Base-by-base conservation (phyloP, 805 yeast species). In the Candida krabiensis region DNA sequence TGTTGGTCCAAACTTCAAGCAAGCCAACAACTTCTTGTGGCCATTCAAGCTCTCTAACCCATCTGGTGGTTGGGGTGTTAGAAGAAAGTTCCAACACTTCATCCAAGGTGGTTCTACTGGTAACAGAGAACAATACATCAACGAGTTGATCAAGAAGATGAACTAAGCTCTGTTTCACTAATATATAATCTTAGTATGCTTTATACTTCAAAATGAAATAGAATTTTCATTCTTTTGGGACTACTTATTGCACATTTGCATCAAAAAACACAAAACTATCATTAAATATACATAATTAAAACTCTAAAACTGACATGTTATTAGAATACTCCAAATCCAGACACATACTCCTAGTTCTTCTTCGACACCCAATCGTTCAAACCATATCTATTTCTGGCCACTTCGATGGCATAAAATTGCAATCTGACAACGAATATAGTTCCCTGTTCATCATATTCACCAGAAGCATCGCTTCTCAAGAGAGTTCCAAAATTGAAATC, bases 31-130 rank as follows among this genome's bases (percentile, higher is more conserved):
- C 95, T 88, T 88, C 82, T 80, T 88, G 75, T 87, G 95, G 95
- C 96, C 96, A 77, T 88, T 88, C 91, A 81, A 86, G 79, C 81
- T 88, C 70, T 86, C 96, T 62, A 86, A 85, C 83, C 96, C 96
- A 74, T 79, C 80, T 72, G 96, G 96, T 76, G 96, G 96, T 73
- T 88, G 95, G 96, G 91, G 95, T 79, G 86, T 86, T 58, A 77
- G 82, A 73, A 88, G 96, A 83, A 88, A 88, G 81, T 88, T 88
- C 95, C 81, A 81, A 78, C 96, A 88, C 78, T 88, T 85, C 70
- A 84, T 88, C 80, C 95, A 86, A 78, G 96, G 96, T 80, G 96
- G 96, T 84, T 83, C 93, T 79, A 81, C 88, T 73, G 96, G 96
- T 85, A 88, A 88, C 95, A 86, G 96, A 77, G 96, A 88, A 79